Conservation (phyloP, 495 filamentous ascomycete genomes). For the Hypoxylon intermedium region DNA sequence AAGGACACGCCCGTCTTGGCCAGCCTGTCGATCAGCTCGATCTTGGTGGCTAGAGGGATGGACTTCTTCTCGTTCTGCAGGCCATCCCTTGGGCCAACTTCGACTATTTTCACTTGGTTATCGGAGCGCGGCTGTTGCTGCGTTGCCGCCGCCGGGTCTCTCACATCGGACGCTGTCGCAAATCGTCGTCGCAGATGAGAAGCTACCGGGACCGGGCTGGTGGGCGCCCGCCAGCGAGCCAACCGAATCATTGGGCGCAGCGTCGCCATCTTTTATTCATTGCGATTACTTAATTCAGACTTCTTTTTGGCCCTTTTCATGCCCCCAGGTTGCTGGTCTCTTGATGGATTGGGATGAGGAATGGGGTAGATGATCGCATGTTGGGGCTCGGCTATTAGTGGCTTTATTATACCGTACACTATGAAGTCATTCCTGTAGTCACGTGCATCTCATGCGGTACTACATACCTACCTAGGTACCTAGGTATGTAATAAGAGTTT, state of each 20-base stretch:
- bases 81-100: slow-evolving; percentile 93
- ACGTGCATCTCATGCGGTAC: too few species aligned
- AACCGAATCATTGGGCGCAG: slow-evolving; percentile 38
- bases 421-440: too few species aligned
- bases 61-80: slow-evolving; percentile 92
- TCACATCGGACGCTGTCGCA: slow-evolving; percentile 48
- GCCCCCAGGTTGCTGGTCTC: background rate
- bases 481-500: too few species aligned
- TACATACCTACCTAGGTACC: too few species aligned
- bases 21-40: slow-evolving; percentile 79
- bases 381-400: background rate
- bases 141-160: slow-evolving; percentile 16
- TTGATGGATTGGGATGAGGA: background rate
- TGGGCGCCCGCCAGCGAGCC: slow-evolving; percentile 24
- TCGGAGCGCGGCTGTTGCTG: slow-evolving; percentile 44
- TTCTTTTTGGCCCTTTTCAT: slow-evolving; percentile 1
- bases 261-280: slow-evolving; percentile 42
- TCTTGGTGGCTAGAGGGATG: slow-evolving; percentile 81
- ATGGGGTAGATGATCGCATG: background rate
- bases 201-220: background rate
- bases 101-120: slow-evolving; percentile 73
- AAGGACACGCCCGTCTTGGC: slow-evolving; percentile 84
- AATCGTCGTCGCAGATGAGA: slow-evolving; percentile 41
- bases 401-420: too few species aligned
- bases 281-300: slow-evolving; percentile 18